phyloP scores from a whole-genome alignment of 495 filamentous ascomycete species.

The Neurospora sp. region DNA sequence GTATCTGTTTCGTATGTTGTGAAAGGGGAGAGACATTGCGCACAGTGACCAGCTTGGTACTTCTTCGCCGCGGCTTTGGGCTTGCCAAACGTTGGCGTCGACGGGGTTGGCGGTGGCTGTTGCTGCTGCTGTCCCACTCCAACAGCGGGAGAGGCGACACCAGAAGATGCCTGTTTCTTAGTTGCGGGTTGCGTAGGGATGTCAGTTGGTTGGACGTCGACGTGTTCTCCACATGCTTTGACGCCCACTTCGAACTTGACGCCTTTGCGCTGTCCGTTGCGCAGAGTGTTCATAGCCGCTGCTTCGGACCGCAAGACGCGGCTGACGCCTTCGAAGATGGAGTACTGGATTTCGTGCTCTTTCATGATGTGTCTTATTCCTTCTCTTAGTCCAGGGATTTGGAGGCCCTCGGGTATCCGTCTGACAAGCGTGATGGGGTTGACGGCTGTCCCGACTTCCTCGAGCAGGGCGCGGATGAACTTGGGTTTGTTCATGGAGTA shows the following conservation, averaged over 20 bases:
- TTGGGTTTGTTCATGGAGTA: too few relatives aligned
- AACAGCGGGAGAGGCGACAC: neutral
- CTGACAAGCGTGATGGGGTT: too few relatives aligned
- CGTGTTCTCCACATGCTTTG: slow-evolving; percentile 26
- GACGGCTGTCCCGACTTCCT: too few relatives aligned
- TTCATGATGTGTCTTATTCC: too few relatives aligned
- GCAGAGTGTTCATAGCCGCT: slow-evolving; percentile 64
- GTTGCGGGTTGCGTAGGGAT: slow-evolving; percentile 5
- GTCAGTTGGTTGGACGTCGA: slow-evolving; percentile 29
- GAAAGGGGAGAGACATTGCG: slow-evolving; percentile 53
- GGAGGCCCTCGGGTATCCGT: too few relatives aligned
- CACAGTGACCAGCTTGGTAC: slow-evolving; percentile 45
- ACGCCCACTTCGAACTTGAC: slow-evolving; percentile 75
- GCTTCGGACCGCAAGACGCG: slow-evolving; percentile 78
- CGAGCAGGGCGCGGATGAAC: too few relatives aligned
- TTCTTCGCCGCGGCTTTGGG: slow-evolving; percentile 7
- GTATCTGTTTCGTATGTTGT: slow-evolving; percentile 56
- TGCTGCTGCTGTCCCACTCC: too few relatives aligned
- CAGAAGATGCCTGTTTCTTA: slow-evolving; percentile 5
- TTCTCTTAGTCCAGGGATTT: too few relatives aligned
- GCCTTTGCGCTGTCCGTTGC: slow-evolving; percentile 66
- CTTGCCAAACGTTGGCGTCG: slow-evolving; percentile 2
- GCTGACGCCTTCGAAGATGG: slow-evolving; percentile 82
- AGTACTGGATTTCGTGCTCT: slow-evolving; percentile 87
- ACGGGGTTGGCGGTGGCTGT: neutral